Evolutionary conservation across 352 stramenopile species (phyloP).

Genomic region (Globisporangium apiculatum): DNA sequence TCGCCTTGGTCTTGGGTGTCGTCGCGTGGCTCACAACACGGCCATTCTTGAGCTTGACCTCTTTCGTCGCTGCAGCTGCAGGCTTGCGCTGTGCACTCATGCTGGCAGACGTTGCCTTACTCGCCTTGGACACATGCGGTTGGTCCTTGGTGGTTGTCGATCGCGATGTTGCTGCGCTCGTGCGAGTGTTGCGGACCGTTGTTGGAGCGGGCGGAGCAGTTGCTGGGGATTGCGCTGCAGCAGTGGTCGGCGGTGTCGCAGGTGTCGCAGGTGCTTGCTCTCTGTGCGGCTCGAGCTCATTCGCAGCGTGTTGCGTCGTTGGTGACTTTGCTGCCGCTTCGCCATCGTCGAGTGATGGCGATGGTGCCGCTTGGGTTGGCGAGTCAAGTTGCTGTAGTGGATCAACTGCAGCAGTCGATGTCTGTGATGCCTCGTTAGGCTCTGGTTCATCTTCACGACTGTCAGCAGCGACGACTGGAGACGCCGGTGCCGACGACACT

Average conservation of each 20-base stretch:
- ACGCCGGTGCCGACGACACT: not conserved
- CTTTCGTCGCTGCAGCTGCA: not conserved
- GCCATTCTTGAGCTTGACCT: constrained; percentile 2
- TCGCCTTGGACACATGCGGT: not conserved
- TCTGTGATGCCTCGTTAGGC: not conserved
- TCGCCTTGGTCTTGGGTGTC: not conserved
- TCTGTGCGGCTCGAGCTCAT: no score
- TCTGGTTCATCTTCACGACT: not conserved
- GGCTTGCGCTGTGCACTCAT: not conserved
- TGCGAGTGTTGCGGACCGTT: not conserved
- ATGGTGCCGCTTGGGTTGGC: no score
- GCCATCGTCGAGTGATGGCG: no score
- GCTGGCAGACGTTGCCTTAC: not conserved
- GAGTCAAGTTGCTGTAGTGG: not conserved
- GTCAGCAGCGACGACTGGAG: not conserved
- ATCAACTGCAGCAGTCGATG: not conserved
- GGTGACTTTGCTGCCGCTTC: no score
- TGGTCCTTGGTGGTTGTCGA: not conserved
- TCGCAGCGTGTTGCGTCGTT: no score
- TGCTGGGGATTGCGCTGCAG: no score
- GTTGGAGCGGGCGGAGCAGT: not conserved
- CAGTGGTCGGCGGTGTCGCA: no score
- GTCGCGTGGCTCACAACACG: not conserved
- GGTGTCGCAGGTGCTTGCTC: no score
- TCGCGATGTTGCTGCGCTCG: not conserved